phyloP scores from a whole-genome alignment of 306 rosid genomes.

The Quercus ilex region DNA sequence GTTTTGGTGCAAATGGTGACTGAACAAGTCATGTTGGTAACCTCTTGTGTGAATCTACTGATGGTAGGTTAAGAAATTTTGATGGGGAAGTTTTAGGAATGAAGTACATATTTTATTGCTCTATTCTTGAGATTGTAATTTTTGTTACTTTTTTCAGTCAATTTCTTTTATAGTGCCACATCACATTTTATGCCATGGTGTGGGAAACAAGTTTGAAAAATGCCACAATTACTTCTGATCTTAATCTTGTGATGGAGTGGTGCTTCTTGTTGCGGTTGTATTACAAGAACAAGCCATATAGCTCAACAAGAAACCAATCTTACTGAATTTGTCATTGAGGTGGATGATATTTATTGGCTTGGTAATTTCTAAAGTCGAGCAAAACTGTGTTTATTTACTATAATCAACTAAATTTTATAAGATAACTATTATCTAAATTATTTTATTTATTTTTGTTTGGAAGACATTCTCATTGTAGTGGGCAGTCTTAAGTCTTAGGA shows the following conservation, averaged over 20 bases:
- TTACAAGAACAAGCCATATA: neutral
- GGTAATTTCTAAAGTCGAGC: neutral
- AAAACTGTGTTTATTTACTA: neutral
- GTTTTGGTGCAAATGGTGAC: neutral
- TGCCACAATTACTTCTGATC: neutral
- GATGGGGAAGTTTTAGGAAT: neutral
- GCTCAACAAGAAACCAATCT: neutral
- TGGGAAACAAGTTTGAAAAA: neutral
- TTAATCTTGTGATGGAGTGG: neutral
- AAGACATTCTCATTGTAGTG: too few species aligned
- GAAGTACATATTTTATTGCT: neutral
- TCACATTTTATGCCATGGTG: neutral
- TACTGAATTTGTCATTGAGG: constrained; percentile 1
- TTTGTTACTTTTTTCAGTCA: neutral
- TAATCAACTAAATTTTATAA: too few species aligned
- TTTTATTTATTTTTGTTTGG: too few species aligned
- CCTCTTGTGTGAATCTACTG: constrained; percentile 5
- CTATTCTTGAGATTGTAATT: constrained; percentile 11
- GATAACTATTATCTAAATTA: too few species aligned
- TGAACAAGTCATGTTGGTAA: neutral
- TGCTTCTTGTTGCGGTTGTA: neutral
- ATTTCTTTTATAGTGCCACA: neutral
- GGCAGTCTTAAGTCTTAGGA: too few species aligned
- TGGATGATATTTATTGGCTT: neutral
- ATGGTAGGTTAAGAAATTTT: neutral